phyloP scores from a whole-genome alignment of 805 yeast species.

The baker's yeast (Saccharomyces cerevisiae) region DNA sequence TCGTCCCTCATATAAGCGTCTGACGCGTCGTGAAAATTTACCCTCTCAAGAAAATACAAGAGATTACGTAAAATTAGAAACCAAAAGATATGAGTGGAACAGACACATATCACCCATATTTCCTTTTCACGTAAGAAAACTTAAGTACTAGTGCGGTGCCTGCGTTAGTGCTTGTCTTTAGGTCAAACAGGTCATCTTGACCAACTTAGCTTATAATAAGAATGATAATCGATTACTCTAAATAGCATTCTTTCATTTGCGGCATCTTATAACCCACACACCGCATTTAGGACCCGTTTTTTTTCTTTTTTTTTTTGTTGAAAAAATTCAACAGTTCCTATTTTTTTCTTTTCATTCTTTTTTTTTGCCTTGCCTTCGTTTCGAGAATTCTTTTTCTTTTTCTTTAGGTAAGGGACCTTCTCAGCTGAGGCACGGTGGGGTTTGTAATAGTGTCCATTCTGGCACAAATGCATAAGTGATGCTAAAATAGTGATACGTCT shows the following conservation, averaged over 20 bases:
- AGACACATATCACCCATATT: background rate
- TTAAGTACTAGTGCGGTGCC: background rate
- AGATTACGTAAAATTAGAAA: too few relatives aligned
- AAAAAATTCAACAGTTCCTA: background rate
- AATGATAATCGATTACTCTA: background rate
- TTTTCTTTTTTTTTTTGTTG: background rate
- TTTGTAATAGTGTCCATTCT: background rate
- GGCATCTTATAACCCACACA: background rate
- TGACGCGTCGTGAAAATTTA: background rate
- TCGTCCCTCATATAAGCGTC: background rate
- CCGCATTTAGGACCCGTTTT: background rate
- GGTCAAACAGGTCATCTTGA: background rate
- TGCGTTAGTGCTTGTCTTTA: background rate
- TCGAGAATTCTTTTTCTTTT: background rate
- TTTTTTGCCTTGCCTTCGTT: background rate
- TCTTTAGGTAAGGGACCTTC: background rate
- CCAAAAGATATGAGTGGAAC: too few relatives aligned
- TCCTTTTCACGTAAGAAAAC: background rate
- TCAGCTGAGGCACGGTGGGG: background rate
- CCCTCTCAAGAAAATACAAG: background rate
- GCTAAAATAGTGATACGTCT: background rate
- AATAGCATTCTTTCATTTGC: background rate
- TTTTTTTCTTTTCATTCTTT: background rate
- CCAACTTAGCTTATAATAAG: background rate
- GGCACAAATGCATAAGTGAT: background rate